Evolutionary conservation across 495 filamentous ascomycete genomes (phyloP).

Genomic region (Lindgomyces ingoldianus): DNA sequence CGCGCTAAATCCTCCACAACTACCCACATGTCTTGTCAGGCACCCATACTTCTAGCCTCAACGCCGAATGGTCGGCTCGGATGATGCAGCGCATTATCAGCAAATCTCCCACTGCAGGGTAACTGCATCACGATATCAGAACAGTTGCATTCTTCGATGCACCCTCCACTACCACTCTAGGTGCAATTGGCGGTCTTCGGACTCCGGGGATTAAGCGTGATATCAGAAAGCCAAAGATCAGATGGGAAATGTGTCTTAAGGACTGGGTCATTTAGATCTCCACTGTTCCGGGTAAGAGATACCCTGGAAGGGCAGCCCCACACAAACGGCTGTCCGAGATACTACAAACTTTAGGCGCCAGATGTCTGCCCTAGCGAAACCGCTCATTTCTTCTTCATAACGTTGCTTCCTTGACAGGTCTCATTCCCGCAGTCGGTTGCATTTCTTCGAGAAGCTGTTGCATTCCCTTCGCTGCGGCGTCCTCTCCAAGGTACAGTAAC

Average conservation of each 20-base stretch:
- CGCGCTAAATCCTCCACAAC: conserved; percentile 17
- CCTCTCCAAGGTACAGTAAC: conserved; percentile 12
- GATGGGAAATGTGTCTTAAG: conserved; percentile 4
- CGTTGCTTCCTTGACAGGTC: conserved; percentile 20
- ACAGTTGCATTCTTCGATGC: neutral
- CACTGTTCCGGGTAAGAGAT: conserved; percentile 15
- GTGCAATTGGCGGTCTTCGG: conserved; percentile 6
- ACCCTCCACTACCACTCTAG: neutral
- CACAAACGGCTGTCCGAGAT: neutral
- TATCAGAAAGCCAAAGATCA: conserved; percentile 9
- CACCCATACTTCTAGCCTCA: neutral
- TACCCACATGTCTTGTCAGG: conserved; percentile 12
- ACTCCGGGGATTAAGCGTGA: neutral
- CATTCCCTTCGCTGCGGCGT: conserved; percentile 17
- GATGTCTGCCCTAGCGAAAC: conserved; percentile 3
- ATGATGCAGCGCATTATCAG: conserved; percentile 9
- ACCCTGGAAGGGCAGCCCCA: neutral
- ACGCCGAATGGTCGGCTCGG: neutral
- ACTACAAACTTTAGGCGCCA: conserved; percentile 27
- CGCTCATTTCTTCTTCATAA: conserved; percentile 3
- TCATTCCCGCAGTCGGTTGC: conserved; percentile 16
- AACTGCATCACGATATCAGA: conserved; percentile 13
- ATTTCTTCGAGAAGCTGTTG: conserved; percentile 11
- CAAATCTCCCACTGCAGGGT: neutral
- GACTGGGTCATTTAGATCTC: conserved; percentile 19